phyloP scores from a whole-genome alignment of 306 rosid genomes.

The Vicia villosa region DNA sequence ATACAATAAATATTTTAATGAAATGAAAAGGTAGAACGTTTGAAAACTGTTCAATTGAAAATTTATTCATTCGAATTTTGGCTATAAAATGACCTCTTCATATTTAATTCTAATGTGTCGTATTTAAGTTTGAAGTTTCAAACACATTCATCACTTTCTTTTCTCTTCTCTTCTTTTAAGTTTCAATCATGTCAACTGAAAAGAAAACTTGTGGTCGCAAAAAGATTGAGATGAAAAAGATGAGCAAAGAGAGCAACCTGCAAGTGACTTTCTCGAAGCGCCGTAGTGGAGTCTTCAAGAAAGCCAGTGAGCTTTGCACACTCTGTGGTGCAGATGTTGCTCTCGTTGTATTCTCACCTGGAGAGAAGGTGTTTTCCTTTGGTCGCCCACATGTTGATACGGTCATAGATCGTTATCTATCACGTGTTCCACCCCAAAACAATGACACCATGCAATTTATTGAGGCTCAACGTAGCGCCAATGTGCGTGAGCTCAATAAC shows the following conservation, averaged over 20 bases:
- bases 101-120: neutral
- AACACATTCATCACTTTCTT: too few species aligned
- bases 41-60: too few species aligned
- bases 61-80: too few species aligned
- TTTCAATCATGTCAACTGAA: neutral
- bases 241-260: constrained; percentile 39
- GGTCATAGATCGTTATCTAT: constrained; percentile 26
- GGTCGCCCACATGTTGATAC: constrained; percentile 42
- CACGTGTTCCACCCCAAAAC: neutral
- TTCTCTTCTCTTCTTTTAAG: neutral
- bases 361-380: constrained; percentile 42
- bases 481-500: constrained; percentile 27
- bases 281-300: constrained; percentile 47
- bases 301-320: constrained; percentile 50
- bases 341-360: constrained; percentile 40
- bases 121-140: neutral
- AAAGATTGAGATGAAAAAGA: constrained; percentile 46
- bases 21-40: too few species aligned
- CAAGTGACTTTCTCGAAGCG: constrained; percentile 52
- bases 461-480: constrained; percentile 38
- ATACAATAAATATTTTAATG: too few species aligned
- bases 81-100: constrained; percentile 24
- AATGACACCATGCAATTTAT: constrained; percentile 14
- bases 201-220: constrained; percentile 34
- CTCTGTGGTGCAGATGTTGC: constrained; percentile 40